These are phyloP conservation scores for Clonostachys byssicola DNA, from an alignment of 2,329 filamentous ascomycete species.

Conservation along the genomic window DNA sequence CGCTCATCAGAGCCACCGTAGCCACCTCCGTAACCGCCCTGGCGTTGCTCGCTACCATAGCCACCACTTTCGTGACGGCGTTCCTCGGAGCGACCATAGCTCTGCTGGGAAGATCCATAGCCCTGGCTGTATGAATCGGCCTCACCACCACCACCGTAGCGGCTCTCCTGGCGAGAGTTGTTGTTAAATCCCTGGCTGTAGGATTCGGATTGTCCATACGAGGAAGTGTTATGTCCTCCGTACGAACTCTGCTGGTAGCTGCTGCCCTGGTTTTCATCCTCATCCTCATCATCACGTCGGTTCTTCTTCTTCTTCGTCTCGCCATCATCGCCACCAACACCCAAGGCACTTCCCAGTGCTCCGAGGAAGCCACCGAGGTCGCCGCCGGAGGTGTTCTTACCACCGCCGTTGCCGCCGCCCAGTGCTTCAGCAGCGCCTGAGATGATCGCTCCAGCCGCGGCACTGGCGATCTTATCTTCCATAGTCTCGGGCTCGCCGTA, in stretches of 20 bases:
- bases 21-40: constrained; percentile 2
- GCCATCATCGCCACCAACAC: constrained; percentile 49
- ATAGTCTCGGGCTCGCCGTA: constrained; percentile 43
- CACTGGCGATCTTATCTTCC: constrained; percentile 52
- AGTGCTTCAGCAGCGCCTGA: constrained; percentile 51
- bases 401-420: not conserved
- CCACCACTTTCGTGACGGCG: not conserved
- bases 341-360: constrained; percentile 61
- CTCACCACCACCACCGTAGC: constrained; percentile 14
- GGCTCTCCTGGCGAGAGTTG: constrained; percentile 7
- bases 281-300: constrained; percentile 47
- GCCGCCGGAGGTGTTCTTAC: constrained; percentile 53
- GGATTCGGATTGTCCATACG: constrained; percentile 2
- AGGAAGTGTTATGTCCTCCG: constrained; percentile 5
- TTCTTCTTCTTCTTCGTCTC: constrained; percentile 52
- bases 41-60: constrained; percentile 3
- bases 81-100: not conserved
- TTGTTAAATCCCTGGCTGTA: constrained; percentile 4
- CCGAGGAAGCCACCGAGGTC: constrained; percentile 61
- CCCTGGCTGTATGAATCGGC: constrained; percentile 5
- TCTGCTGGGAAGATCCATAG: not conserved
- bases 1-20: constrained; percentile 1
- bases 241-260: constrained; percentile 10
- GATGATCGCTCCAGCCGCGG: constrained; percentile 52
- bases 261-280: constrained; percentile 48